Percentiles rank a stretch among this genome's conserved stretches.
Conservation (phyloP, 768 basidiomycete genomes). For the Leccinum barrowsii region DNA sequence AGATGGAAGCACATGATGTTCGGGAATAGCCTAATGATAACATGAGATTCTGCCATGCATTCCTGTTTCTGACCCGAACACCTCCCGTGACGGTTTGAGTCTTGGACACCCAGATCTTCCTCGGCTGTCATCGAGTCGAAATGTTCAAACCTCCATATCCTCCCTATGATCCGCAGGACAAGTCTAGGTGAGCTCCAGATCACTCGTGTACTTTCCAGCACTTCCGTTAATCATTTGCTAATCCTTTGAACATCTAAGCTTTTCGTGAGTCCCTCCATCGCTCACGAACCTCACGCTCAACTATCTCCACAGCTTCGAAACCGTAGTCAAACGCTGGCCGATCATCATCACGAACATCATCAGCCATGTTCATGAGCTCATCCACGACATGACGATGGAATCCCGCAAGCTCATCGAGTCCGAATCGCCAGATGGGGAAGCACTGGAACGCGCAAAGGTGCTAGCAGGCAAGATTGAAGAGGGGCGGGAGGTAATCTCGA, state of each 20-base stretch:
- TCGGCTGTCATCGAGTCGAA: neutral
- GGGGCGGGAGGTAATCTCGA: conserved; percentile 73
- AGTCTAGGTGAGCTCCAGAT: conserved; percentile 44
- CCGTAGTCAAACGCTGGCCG: conserved; percentile 77
- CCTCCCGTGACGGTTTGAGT: no score
- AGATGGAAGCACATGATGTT: no score
- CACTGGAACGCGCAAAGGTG: conserved; percentile 18
- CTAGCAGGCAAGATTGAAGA: conserved; percentile 55
- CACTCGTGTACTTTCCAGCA: neutral
- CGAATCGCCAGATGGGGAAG: conserved; percentile 1
- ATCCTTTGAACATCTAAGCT: conserved; percentile 38
- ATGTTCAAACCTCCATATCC: conserved; percentile 55
- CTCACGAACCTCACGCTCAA: neutral
- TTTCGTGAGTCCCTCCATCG: conserved; percentile 46
- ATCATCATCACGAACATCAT: conserved; percentile 80
- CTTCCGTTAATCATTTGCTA: neutral
- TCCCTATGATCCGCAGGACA: conserved; percentile 75
- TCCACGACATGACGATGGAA: conserved; percentile 56
- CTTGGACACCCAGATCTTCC: neutral
- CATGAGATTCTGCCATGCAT: no score
- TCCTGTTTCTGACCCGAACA: neutral
- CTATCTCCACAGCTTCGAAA: conserved; percentile 56
- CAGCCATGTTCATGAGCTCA: conserved; percentile 67
- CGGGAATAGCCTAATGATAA: no score
- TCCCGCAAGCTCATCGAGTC: conserved; percentile 20